Conservation (phyloP, 495 filamentous ascomycete species). For the Staphylotrichum tortipilum region DNA sequence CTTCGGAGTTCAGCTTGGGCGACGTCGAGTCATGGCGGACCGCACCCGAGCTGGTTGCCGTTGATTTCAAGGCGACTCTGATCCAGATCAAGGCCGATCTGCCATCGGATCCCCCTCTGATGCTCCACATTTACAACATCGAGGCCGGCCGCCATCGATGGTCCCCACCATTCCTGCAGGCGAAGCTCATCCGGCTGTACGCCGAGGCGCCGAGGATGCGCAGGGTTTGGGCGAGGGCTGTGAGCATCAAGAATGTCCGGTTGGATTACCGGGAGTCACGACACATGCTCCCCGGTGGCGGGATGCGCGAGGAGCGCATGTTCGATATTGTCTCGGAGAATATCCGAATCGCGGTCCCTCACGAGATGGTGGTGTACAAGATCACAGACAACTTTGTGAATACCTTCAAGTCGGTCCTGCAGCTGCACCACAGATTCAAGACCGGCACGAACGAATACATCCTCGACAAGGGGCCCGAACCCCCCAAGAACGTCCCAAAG, state of each 20-base stretch:
- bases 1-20: slow-evolving; percentile 25
- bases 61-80: slow-evolving; percentile 70
- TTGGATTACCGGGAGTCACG: slow-evolving; percentile 70
- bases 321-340: slow-evolving; percentile 80
- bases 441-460: slow-evolving; percentile 82
- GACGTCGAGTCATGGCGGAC: slow-evolving; percentile 20
- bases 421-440: slow-evolving; percentile 83
- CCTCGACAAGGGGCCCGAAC: slow-evolving; percentile 70
- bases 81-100: slow-evolving; percentile 83
- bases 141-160: slow-evolving; percentile 80
- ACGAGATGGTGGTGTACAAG: slow-evolving; percentile 83
- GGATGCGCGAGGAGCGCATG: slow-evolving; percentile 62
- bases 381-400: slow-evolving; percentile 91
- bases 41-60: slow-evolving; percentile 57
- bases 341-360: slow-evolving; percentile 82
- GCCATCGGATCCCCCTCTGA: slow-evolving; percentile 77
- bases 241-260: slow-evolving; percentile 71
- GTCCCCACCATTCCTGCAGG: slow-evolving; percentile 65
- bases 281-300: slow-evolving; percentile 52
- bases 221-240: slow-evolving; percentile 72
- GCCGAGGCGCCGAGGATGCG: slow-evolving; percentile 75
- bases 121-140: slow-evolving; percentile 77
- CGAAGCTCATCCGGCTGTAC: slow-evolving; percentile 72
- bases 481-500: slow-evolving; percentile 75
- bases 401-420: slow-evolving; percentile 73